Percentiles rank a stretch among this genome's conserved stretches.
These are phyloP conservation scores for Penicillium subrubescens DNA, from an alignment of 495 filamentous ascomycete species.

Conservation along the genomic window DNA sequence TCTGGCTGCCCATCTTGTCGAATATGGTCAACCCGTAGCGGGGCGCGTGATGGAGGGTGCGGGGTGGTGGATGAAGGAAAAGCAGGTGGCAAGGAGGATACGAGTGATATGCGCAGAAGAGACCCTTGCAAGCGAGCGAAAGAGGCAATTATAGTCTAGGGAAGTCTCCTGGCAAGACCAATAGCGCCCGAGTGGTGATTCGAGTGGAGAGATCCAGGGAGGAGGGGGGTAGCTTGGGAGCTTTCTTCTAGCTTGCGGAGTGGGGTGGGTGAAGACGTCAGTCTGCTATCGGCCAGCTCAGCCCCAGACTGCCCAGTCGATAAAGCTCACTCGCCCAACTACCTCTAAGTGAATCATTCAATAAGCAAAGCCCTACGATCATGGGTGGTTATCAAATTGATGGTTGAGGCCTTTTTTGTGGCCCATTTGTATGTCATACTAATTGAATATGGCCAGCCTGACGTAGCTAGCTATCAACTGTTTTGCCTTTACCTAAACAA, in stretches of 20 bases:
- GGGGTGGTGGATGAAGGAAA: constrained; percentile 15
- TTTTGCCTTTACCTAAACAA: background rate
- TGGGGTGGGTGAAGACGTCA: constrained; percentile 36
- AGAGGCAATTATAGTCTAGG: constrained; percentile 23
- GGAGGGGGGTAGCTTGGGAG: constrained; percentile 17
- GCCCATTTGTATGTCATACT: background rate
- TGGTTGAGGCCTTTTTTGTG: background rate
- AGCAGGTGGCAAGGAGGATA: background rate
- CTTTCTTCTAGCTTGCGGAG: constrained; percentile 17
- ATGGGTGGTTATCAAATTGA: background rate
- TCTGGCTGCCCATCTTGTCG: constrained; percentile 53
- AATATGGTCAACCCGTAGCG: constrained; percentile 9
- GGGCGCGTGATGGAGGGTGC: constrained; percentile 18
- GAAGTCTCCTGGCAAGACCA: background rate
- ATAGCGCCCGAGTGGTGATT: background rate
- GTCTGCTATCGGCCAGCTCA: constrained; percentile 3
- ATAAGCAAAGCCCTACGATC: background rate
- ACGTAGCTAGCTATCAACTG: background rate
- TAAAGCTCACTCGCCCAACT: background rate
- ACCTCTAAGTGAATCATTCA: background rate
- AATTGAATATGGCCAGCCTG: constrained; percentile 1
- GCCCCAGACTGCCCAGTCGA: background rate
- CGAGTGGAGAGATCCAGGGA: constrained; percentile 23
- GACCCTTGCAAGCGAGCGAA: constrained; percentile 10
- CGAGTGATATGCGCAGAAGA: background rate